Evolutionary conservation across 2,329 filamentous ascomycete species (phyloP), one percentile per base, ranked within the genome.

Genomic region (Anthostomella pinea): DNA sequence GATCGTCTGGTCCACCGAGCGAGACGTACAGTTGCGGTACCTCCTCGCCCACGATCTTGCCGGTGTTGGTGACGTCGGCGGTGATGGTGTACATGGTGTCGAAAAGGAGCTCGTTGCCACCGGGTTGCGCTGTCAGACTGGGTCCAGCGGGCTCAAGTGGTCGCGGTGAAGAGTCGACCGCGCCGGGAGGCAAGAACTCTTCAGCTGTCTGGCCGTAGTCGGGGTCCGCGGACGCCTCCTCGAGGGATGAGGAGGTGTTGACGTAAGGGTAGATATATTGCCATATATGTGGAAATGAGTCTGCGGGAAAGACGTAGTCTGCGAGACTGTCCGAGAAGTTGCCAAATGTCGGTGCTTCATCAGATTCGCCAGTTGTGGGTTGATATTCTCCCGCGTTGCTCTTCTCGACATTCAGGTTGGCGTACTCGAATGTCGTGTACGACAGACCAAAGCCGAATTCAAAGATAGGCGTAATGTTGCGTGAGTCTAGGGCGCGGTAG

Each of bases 381-480:
- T 49, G 52, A 66, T 86, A 87, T 0, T 67, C 54, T 14, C 58
- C 59, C 2, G 68, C 70, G n/a, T 66, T 52, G 30, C 65, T 62
- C 49, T 75, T 73, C 46, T 67, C 52, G 21, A 88, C 65, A 19
- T 70, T 60, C 21, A 93, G 64, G 57, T 85, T 69, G n/a, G 82
- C 79, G 67, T 88, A 88, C 35, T 76, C 62, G 56, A 94, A 91
- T 3, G 74, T 87, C 1, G 86, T 88, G 71, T 93, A 94, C 3
- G 79, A 85, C 9, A 94, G 68, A 38, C 88, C 88, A 53, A 76
- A 85, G 6, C 87, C 87, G 51, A 93, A 94, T 56, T 90, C 86
- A 62, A 82, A 93, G 45, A 86, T 77, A 1, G 87, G 85, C 2
- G 77, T 76, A 35, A 77, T 72, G 49, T 77, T 65, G n/a, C 62